These are phyloP conservation scores for Annulohypoxylon bovei DNA, from an alignment of 495 filamentous ascomycete species.

Conservation along the genomic window DNA sequence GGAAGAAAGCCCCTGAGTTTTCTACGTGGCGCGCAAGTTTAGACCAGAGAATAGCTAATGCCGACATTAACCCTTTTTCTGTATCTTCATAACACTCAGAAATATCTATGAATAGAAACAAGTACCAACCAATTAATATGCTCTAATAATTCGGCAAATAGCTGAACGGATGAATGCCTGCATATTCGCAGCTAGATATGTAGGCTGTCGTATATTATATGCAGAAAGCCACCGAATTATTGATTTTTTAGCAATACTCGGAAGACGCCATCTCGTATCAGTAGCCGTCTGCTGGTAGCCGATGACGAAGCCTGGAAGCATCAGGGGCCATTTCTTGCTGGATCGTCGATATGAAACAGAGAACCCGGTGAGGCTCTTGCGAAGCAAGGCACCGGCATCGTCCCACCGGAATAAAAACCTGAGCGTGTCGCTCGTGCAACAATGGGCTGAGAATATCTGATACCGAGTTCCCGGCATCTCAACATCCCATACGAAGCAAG, in stretches of 20 bases:
- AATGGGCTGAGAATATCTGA: slow-evolving; percentile 3
- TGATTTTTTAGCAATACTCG: neutral
- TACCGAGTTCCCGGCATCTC: neutral
- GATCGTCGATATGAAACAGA: slow-evolving; percentile 22
- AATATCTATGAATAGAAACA: neutral
- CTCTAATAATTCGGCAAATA: no score
- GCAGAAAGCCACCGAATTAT: neutral
- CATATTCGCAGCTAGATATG: neutral
- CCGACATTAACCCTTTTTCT: neutral
- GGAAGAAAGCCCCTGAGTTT: neutral
- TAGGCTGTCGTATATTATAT: neutral
- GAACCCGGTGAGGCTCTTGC: slow-evolving; percentile 7
- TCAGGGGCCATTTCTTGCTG: neutral
- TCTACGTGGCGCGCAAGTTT: neutral
- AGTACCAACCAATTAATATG: no score
- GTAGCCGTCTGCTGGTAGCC: neutral
- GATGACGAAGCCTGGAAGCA: neutral
- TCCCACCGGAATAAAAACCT: neutral
- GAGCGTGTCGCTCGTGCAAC: slow-evolving; percentile 23
- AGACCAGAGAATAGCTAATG: neutral
- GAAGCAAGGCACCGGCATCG: slow-evolving; percentile 11
- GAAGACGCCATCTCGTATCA: neutral
- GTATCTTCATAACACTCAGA: neutral
- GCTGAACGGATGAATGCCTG: neutral
- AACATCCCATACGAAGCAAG: neutral